These are phyloP conservation scores for Domatiomyces globalis DNA, from an alignment of 2,329 filamentous ascomycete species.

Conservation along the genomic window DNA sequence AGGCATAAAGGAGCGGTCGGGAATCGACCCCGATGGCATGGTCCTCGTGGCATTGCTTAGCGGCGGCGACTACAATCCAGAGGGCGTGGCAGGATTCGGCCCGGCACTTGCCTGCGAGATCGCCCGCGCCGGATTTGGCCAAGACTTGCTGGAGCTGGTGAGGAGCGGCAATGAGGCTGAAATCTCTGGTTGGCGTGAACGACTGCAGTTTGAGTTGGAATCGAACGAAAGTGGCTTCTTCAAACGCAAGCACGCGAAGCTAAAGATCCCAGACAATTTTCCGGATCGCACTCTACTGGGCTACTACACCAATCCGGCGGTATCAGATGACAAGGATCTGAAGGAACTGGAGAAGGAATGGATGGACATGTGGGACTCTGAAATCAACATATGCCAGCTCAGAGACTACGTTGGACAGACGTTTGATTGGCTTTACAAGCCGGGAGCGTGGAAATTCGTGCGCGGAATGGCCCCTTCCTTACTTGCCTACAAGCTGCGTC, in stretches of 20 bases:
- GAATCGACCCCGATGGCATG: conserved; percentile 76
- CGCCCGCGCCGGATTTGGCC: conserved; percentile 73
- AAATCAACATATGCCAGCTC: conserved; percentile 52
- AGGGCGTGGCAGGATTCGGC: conserved; percentile 76
- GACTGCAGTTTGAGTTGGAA: conserved; percentile 58
- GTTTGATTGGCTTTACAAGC: conserved; percentile 71
- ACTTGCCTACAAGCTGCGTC: conserved; percentile 45
- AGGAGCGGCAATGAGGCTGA: conserved; percentile 16
- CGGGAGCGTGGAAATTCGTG: conserved; percentile 73
- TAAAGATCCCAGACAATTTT: conserved; percentile 67
- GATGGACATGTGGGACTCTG: conserved; percentile 32
- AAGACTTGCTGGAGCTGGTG: conserved; percentile 23
- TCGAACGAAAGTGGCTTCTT: conserved; percentile 79
- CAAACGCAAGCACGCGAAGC: conserved; percentile 55
- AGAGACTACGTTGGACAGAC: conserved; percentile 62
- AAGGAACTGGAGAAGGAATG: conserved; percentile 40
- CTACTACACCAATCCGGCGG: conserved; percentile 77
- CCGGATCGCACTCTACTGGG: conserved; percentile 64
- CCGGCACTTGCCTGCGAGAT: conserved; percentile 82
- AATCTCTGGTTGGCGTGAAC: conserved; percentile 50
- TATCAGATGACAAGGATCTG: conserved; percentile 51
- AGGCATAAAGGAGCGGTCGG: conserved; percentile 42
- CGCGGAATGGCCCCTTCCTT: conserved; percentile 64
- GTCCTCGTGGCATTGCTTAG: conserved; percentile 88
- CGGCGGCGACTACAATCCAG: conserved; percentile 83